Evolutionary conservation across 1,284 basidiomycete genomes (phyloP).

Genomic region (Leccinum subspadiceum): DNA sequence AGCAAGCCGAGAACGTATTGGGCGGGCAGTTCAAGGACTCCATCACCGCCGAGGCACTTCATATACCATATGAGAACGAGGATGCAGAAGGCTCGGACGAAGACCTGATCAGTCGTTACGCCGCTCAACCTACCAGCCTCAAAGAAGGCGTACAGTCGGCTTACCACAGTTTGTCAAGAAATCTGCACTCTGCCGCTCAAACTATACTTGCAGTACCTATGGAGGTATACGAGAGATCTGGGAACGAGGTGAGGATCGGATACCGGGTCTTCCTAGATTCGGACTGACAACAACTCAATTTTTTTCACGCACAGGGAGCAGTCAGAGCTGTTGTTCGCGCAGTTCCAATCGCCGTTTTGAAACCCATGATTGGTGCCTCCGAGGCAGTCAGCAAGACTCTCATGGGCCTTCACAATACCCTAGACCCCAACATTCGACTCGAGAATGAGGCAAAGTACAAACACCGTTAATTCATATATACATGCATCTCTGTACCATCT

Average conservation of each 20-base stretch:
- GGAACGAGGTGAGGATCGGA: conserved; percentile 66
- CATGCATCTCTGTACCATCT: conserved; percentile 20
- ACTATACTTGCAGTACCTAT: conserved; percentile 98
- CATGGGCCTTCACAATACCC: conserved; percentile 85
- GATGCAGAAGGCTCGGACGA: conserved; percentile 41
- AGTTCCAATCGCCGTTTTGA: conserved; percentile 94
- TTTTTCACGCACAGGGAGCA: conserved; percentile 60
- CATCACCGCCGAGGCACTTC: conserved; percentile 66
- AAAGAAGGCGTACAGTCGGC: conserved; percentile 89
- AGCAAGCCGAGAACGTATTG: conserved; percentile 91
- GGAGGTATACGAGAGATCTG: conserved; percentile 95
- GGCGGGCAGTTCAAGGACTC: conserved; percentile 72
- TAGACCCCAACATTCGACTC: conserved; percentile 76
- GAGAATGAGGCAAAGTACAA: conserved; percentile 92
- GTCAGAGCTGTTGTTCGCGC: conserved; percentile 92
- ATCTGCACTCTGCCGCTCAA: conserved; percentile 92
- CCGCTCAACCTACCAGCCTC: conserved; percentile 83
- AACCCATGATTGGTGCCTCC: conserved; percentile 95
- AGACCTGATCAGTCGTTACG: conserved; percentile 80
- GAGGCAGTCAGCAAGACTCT: conserved; percentile 96
- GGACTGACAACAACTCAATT: background rate
- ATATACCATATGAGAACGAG: conserved; percentile 41
- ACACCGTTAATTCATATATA: conserved; percentile 44
- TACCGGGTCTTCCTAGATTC: background rate
- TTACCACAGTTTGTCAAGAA: conserved; percentile 80